Base-by-base conservation (phyloP, 2,329 filamentous ascomycete genomes). In the Zopfia rhizophila region DNA sequence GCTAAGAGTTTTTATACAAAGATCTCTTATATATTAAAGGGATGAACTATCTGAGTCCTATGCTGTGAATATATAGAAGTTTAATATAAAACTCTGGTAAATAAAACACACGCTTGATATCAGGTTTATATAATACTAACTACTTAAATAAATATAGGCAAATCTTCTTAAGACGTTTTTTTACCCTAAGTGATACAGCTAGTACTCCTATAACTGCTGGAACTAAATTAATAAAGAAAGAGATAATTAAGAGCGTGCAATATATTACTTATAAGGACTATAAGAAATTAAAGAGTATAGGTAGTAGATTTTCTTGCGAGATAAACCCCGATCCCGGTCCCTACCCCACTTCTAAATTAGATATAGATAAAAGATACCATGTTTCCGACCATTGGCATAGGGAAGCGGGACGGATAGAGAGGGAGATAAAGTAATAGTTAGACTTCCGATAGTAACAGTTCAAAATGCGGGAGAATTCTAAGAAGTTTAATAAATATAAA, bases 251-350 rank as follows among this genome's bases (percentile, higher is more conserved):
- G 33, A 11, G 14, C 8, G 22, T 18, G 8, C 33, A 18, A 22
- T 37, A 21, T 37, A 22, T 8, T 22, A 18, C 33, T 18, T 37
- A 37, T 14, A 18, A 37, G 33, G 22, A 37, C 33, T 37, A 37
- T 16, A 22, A 22, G 33, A 14, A 21, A 7, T 21, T 37, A 22
- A 37, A 37, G 33, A 16, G 14, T 18, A 18, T 37, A 18, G 33
- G 33, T 18, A 14, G 33, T 8, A 18, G 33, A 18, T 18, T 18
- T 37, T 24, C 33, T 37, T 18, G 33, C 33, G 33, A 37, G 33
- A 37, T 37, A 37, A 37, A 37, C 33, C 33, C 33, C 33, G 33
- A 37, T 22, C 33, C 33, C 33, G 33, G 33, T 37, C 33, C 33
- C 33, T 37, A 18, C 18, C 33, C 33, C 22, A 11, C 18, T 37